These are phyloP conservation scores for Silene uniflora DNA, from an alignment of 148 eudicot species.

Conservation along the genomic window DNA sequence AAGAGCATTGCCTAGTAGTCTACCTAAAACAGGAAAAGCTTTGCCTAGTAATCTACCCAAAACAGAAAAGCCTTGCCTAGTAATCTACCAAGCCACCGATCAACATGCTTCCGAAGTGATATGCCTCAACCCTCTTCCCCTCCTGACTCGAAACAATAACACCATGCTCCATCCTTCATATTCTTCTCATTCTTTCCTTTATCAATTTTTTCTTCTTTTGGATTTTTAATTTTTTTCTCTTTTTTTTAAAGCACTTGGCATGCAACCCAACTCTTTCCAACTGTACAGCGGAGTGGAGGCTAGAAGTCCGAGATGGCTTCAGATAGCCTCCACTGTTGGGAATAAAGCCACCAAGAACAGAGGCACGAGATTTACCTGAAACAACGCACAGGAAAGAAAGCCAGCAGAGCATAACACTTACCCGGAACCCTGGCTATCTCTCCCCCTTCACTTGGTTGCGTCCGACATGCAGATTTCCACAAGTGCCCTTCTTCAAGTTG, in stretches of 20 bases:
- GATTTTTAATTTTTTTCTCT: neutral
- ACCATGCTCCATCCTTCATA: neutral
- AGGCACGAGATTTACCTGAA: constrained; percentile 19
- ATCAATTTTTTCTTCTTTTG: neutral
- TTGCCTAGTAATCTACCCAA: neutral
- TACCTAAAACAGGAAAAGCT: neutral
- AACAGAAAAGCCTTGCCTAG: neutral
- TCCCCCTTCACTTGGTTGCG: neutral
- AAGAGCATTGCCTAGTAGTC: neutral
- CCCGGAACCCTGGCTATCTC: constrained; percentile 28
- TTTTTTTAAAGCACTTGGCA: neutral
- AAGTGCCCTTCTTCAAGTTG: constrained; percentile 25
- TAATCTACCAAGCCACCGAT: neutral
- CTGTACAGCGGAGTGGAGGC: constrained; percentile 27
- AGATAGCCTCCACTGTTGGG: neutral
- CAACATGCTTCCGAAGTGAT: neutral
- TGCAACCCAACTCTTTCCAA: constrained; percentile 5
- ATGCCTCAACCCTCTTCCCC: neutral
- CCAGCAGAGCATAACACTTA: constrained; percentile 27
- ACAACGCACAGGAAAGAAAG: constrained; percentile 27
- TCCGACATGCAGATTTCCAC: neutral
- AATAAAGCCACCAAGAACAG: neutral
- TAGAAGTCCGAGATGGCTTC: constrained; percentile 9
- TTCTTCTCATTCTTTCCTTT: neutral
- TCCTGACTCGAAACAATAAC: neutral